Base-by-base conservation (phyloP, 768 basidiomycete species). In the Amanita pseudoporphyria region DNA sequence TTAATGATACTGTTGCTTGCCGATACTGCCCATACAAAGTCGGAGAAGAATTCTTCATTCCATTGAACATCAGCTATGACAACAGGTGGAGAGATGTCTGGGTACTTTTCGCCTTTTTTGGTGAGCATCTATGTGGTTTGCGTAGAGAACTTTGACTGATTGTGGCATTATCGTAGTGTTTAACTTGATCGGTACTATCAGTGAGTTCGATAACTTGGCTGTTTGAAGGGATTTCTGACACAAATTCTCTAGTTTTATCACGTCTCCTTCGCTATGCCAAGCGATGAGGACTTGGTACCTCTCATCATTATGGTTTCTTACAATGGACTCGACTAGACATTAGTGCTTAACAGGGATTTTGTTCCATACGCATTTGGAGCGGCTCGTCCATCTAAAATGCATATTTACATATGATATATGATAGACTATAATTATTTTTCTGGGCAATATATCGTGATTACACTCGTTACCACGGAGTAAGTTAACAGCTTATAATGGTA, bases 221-320 rank as follows among this genome's bases (percentile, higher is more conserved):
- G 3, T n/a, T 24, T 30, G 28, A 12, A 18, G 12, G 4, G 9
- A 32, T 30, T 33, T 31, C 38, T 45, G 55, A 12, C 52, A n/a
- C 56, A 58, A n/a, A 67, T 36, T 44, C 46, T 43, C 7, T 36
- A 69, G 74, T 85, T 50, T 84, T 84, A 6, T 86, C 85, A 21
- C 75, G 83, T 39, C 82, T 76, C 67, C 68, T 88, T 40, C 76
- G 82, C 31, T 87, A 79, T 55, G 81, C 84, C 21, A 86, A 77
- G 59, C 81, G 84, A 19, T 45, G 40, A 54, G n/a, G n/a, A n/a
- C n/a, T n/a, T n/a, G n/a, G n/a, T n/a, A n/a, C n/a, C n/a, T n/a
- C n/a, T n/a, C n/a, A n/a, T n/a, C n/a, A n/a, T n/a, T n/a, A n/a
- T n/a, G n/a, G n/a, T n/a, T n/a, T n/a, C n/a, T n/a, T n/a, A n/a